Base-by-base conservation (phyloP, 2,329 filamentous ascomycete species). In the Exophiala calicioides region DNA sequence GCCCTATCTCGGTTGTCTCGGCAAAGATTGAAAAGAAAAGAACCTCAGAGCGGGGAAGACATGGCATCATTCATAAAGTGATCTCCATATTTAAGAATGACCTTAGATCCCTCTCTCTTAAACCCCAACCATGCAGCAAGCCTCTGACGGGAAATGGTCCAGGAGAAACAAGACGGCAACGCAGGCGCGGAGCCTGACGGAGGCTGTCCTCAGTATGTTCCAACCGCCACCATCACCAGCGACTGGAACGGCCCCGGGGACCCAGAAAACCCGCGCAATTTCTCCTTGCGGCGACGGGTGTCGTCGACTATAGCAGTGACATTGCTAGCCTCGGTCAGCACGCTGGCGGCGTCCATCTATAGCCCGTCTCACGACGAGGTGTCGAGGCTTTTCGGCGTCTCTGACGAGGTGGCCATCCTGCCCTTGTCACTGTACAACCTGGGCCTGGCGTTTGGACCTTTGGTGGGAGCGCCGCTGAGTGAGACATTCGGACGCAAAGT, bases 281-380 rank as follows among this genome's bases (percentile, higher is more conserved):
- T 54, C 26, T 50, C 49, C 10, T 44, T 57, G 21, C 26, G 9
- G 6, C 48, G 50, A 23, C 46, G 53, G 21, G 24, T 52, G 13
- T 27, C 43, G 4, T 54, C 53, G 10, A 54, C 55, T n/a, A 44
- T 53, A 23, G 50, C 44, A 3, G 49, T 56, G n/a, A 56, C 50
- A 4, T 47, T 56, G 29, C 39, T 58, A 8, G 53, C 49, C 7
- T 52, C 53, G 34, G 49, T 52, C 18, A 58, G 52, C 39, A 50
- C 53, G 2, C 16, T 58, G 8, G 53, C 49, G 4, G 53, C 50
- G 4, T 64, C 65, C 2, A 60, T 65, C 10, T 67, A 66, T 46
- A 59, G 63, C 3, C 60, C 65, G 1, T 58, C 58, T 19, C 78
- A 77, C 16, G 62, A 65, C 2, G 80, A 85, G 58, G 81, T 87